Percentiles rank a stretch among this genome's conserved stretches.
Evolutionary conservation across 2,329 filamentous ascomycete species (phyloP).

Genomic region (Aspergillus oerlinghausenensis): DNA sequence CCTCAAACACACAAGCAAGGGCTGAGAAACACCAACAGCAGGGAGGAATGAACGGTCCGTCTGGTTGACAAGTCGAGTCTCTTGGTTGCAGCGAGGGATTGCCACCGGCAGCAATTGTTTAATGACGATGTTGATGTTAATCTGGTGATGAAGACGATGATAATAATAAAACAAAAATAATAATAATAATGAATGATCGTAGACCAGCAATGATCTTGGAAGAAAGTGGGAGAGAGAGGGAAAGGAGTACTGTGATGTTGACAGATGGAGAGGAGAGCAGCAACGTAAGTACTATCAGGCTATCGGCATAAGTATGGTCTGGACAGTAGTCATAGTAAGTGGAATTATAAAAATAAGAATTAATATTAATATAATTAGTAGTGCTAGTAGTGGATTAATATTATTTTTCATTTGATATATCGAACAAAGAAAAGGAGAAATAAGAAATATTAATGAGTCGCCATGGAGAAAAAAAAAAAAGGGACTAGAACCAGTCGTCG

Average conservation of each 20-base stretch:
- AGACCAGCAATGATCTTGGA: slow-evolving; percentile 2
- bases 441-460: background rate
- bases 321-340: background rate
- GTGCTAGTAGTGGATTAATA: background rate
- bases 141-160: slow-evolving; percentile 2
- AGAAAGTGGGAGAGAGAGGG: background rate
- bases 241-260: background rate
- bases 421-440: background rate
- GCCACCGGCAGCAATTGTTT: slow-evolving; percentile 28
- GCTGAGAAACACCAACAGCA: slow-evolving; percentile 6
- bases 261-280: background rate
- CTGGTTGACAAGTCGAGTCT: background rate
- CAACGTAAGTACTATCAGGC: background rate
- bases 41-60: slow-evolving; percentile 13
- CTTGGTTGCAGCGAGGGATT: slow-evolving; percentile 18
- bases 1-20: slow-evolving; percentile 14
- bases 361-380: background rate
- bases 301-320: background rate
- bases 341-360: background rate
- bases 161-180: background rate
- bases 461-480: background rate
- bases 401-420: background rate
- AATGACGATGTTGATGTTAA: slow-evolving; percentile 6
- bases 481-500: background rate
- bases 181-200: slow-evolving; percentile 5